Evolutionary conservation across 257 asterid genomes (phyloP).

Genomic region (Solanum chmielewskii): DNA sequence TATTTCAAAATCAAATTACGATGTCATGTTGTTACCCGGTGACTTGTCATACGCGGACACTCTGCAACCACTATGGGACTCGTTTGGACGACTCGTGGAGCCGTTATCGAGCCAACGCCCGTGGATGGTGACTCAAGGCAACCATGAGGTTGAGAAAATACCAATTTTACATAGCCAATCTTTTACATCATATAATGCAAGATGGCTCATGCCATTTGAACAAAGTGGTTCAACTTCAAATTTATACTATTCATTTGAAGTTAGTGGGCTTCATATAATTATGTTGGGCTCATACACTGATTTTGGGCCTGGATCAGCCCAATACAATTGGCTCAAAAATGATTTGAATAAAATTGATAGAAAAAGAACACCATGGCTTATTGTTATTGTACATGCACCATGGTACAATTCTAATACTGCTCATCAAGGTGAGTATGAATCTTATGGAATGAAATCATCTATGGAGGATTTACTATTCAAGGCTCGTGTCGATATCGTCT

Average conservation of each 20-base stretch:
- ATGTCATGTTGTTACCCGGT: conserved; percentile 55
- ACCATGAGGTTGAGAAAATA: conserved; percentile 68
- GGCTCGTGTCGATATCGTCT: conserved; percentile 58
- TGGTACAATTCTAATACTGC: conserved; percentile 80
- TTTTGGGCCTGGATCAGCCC: conserved; percentile 45
- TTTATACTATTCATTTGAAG: conserved; percentile 69
- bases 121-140: conserved; percentile 94
- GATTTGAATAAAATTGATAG: conserved; percentile 46
- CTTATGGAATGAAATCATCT: conserved; percentile 39
- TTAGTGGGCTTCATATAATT: conserved; percentile 54
- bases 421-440: conserved; percentile 65
- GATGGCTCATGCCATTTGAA: conserved; percentile 80
- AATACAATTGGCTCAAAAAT: conserved; percentile 47
- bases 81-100: conserved; percentile 59
- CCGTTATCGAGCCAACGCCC: conserved; percentile 60
- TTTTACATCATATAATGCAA: conserved; percentile 59
- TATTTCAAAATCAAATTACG: conserved; percentile 42
- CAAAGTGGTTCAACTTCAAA: conserved; percentile 73
- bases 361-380: conserved; percentile 63
- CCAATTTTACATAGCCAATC: conserved; percentile 4
- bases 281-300: conserved; percentile 86
- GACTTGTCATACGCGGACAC: conserved; percentile 65
- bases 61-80: conserved; percentile 52
- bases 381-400: conserved; percentile 65
- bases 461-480: conserved; percentile 58